phyloP scores from a whole-genome alignment of 2,329 filamentous ascomycete genomes.

The Nemania sp. region DNA sequence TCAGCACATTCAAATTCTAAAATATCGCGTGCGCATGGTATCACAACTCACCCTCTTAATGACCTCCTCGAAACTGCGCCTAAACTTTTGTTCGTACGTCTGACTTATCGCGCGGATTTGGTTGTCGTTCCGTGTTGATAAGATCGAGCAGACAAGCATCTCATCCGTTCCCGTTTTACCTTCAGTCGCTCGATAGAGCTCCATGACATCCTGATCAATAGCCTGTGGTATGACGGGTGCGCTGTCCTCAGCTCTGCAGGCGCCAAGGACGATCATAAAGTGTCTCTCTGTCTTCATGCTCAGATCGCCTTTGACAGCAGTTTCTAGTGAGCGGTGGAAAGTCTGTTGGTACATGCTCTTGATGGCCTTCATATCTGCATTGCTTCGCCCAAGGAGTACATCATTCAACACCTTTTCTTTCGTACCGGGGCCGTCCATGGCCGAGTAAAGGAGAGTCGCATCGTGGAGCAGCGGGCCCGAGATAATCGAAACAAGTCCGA shows the following conservation, averaged over 20 bases:
- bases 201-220: conserved; percentile 74
- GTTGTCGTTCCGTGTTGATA: conserved; percentile 74
- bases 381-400: conserved; percentile 77
- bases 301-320: conserved; percentile 75
- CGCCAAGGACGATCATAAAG: conserved; percentile 80
- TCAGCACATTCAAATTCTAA: background rate
- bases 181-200: conserved; percentile 77
- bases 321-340: conserved; percentile 68
- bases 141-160: conserved; percentile 75
- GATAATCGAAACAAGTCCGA: conserved; percentile 73
- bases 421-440: conserved; percentile 79
- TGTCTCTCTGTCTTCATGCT: conserved; percentile 84
- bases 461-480: conserved; percentile 81
- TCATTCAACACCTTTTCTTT: conserved; percentile 88
- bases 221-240: conserved; percentile 72
- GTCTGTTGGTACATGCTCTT: conserved; percentile 74
- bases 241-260: conserved; percentile 75
- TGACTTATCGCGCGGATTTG: conserved; percentile 82
- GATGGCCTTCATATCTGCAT: conserved; percentile 87
- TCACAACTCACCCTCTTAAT: conserved; percentile 63
- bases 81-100: conserved; percentile 74
- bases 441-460: conserved; percentile 68
- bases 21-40: conserved; percentile 27
- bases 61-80: conserved; percentile 69
- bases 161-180: conserved; percentile 74